A percentile compares a stretch with the other conserved stretches of the same genome.
phyloP scores from a whole-genome alignment of 1,284 basidiomycete species.

The Naganishia liquefaciens region DNA sequence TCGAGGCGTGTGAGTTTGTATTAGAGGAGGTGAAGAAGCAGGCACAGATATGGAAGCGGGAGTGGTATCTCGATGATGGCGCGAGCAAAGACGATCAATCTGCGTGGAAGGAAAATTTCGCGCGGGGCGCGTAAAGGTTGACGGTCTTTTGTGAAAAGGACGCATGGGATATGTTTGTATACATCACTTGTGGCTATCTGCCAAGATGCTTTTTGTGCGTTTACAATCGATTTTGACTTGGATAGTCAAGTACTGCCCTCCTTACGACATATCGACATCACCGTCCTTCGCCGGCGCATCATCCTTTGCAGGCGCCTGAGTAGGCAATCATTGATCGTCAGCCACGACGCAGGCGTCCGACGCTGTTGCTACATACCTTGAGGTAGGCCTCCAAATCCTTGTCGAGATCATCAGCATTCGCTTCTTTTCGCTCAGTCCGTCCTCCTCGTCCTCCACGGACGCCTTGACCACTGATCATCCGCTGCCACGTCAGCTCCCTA shows the following conservation, averaged over 20 bases:
- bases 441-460: conserved; percentile 14
- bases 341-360: conserved; percentile 55
- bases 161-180: conserved; percentile 1
- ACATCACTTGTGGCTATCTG: not conserved
- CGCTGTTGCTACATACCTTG: conserved; percentile 48
- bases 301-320: conserved; percentile 16
- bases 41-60: conserved; percentile 86
- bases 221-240: not conserved
- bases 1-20: conserved; percentile 74
- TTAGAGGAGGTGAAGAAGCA: conserved; percentile 79
- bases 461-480: conserved; percentile 7
- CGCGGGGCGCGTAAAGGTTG: conserved; percentile 9
- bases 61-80: conserved; percentile 65
- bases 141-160: too few relatives aligned
- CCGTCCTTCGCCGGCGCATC: conserved; percentile 33
- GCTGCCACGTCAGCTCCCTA: too few relatives aligned
- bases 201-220: too few relatives aligned
- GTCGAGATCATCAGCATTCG: conserved; percentile 82
- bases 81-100: conserved; percentile 63
- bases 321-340: not conserved
- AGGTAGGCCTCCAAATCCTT: conserved; percentile 89
- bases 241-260: too few relatives aligned
- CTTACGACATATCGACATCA: conserved; percentile 49
- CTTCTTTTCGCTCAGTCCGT: conserved; percentile 39
- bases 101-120: conserved; percentile 71